Evolutionary conservation across 495 filamentous ascomycete species (phyloP).

Genomic region (Trichocladium antarcticum): DNA sequence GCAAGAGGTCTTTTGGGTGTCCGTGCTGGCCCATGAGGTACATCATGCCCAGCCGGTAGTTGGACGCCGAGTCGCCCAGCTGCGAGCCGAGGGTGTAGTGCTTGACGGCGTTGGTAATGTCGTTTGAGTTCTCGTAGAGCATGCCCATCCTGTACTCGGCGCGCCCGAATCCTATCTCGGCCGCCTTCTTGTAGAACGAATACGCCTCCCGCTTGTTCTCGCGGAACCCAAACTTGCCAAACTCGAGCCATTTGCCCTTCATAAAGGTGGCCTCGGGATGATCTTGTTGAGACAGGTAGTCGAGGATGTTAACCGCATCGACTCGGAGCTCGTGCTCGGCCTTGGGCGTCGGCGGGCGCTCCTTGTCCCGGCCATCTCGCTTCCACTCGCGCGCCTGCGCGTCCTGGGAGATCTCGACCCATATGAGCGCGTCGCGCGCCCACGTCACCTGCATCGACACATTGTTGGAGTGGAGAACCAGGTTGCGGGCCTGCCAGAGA

Average conservation of each 20-base stretch:
- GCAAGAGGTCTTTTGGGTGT: constrained; percentile 65
- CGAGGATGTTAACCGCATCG: constrained; percentile 85
- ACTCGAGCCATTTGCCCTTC: constrained; percentile 93
- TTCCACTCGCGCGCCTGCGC: constrained; percentile 50
- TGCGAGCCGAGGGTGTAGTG: constrained; percentile 76
- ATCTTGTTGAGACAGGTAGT: constrained; percentile 77
- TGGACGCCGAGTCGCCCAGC: constrained; percentile 77
- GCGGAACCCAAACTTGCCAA: constrained; percentile 84
- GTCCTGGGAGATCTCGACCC: constrained; percentile 71
- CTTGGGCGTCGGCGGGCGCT: constrained; percentile 66
- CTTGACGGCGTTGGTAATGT: constrained; percentile 76
- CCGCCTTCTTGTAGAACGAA: constrained; percentile 69
- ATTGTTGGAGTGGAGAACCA: constrained; percentile 87
- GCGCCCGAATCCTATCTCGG: constrained; percentile 80
- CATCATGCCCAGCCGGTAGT: constrained; percentile 96
- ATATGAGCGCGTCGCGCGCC: constrained; percentile 85
- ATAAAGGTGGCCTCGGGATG: constrained; percentile 94
- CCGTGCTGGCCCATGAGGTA: constrained; percentile 87
- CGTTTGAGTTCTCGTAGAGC: constrained; percentile 91
- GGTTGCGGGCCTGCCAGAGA: constrained; percentile 66
- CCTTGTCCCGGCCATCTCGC: constrained; percentile 48
- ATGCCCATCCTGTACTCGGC: constrained; percentile 97
- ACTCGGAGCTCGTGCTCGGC: constrained; percentile 75
- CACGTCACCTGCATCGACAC: constrained; percentile 93
- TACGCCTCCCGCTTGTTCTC: constrained; percentile 93